Percentiles rank a stretch among this genome's conserved stretches.
Conservation (phyloP, 352 stramenopile genomes). For the Globisporangium heterothallicum region DNA sequence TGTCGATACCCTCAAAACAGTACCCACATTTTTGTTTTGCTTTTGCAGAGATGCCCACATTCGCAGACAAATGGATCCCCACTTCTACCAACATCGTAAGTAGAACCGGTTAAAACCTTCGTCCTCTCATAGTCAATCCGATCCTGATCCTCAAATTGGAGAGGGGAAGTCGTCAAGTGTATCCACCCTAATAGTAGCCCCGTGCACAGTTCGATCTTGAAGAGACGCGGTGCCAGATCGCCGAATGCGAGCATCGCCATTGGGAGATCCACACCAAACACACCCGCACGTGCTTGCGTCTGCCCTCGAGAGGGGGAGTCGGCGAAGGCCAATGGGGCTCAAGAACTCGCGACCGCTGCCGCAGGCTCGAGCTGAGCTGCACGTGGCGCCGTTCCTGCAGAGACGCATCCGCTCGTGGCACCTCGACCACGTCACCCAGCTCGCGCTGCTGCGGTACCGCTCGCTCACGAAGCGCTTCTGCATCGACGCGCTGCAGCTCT, state of each 20-base stretch:
- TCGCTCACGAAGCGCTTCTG: slow-evolving; percentile 51
- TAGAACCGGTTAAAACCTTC: not conserved
- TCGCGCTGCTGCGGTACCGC: slow-evolving; percentile 48
- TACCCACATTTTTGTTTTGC: too few species aligned
- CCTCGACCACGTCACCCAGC: slow-evolving; percentile 36
- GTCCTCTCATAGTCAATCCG: not conserved
- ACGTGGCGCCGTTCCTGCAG: slow-evolving; percentile 42
- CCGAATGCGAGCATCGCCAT: too few species aligned
- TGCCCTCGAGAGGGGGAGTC: not conserved
- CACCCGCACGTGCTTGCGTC: not conserved
- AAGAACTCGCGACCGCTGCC: slow-evolving; percentile 51
- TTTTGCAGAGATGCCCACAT: too few species aligned
- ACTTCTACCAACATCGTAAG: too few species aligned
- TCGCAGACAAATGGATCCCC: too few species aligned
- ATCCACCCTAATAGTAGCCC: not conserved
- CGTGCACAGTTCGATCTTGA: not conserved
- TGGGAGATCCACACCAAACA: not conserved
- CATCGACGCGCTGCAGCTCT: slow-evolving; percentile 51
- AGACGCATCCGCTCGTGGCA: slow-evolving; percentile 53
- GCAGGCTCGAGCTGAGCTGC: slow-evolving; percentile 33
- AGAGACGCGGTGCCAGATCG: too few species aligned
- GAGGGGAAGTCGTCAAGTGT: too few species aligned
- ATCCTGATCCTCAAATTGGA: not conserved
- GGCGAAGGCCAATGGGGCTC: slow-evolving; percentile 35
- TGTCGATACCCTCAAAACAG: too few species aligned